Conservation (phyloP, 768 basidiomycete genomes). For the Termitomyces sp. region DNA sequence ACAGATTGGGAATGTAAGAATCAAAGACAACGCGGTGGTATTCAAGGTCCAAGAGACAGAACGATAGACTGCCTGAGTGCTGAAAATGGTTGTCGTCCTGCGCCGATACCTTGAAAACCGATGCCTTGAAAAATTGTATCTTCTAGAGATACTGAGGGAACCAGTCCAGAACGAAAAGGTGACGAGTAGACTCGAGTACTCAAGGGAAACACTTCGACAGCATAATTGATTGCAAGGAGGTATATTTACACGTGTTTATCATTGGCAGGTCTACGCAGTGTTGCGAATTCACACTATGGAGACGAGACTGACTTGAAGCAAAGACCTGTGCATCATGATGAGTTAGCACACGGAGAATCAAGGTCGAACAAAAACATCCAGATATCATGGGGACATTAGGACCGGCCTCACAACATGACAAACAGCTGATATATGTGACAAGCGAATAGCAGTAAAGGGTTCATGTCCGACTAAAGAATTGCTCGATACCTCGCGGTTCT, state of each 20-base stretch:
- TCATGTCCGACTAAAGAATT: conserved; percentile 15
- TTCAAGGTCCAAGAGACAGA: not conserved
- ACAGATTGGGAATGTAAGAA: not conserved
- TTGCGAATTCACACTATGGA: not conserved
- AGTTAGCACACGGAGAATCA: not conserved
- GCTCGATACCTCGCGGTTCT: conserved; percentile 13
- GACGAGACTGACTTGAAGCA: not conserved
- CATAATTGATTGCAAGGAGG: conserved; percentile 1
- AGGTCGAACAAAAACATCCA: not conserved
- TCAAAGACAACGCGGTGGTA: conserved; percentile 10
- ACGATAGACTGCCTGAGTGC: conserved; percentile 5
- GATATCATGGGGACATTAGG: not conserved
- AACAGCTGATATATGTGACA: not conserved
- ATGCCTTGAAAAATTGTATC: conserved; percentile 16
- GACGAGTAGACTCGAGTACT: conserved; percentile 6
- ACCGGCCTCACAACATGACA: conserved; percentile 4
- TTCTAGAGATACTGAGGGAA: conserved; percentile 17
- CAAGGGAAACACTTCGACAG: conserved; percentile 4
- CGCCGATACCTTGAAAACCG: conserved; percentile 24
- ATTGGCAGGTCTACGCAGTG: not conserved
- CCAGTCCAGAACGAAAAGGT: conserved; percentile 19
- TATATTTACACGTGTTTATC: conserved; percentile 12
- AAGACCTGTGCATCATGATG: not conserved
- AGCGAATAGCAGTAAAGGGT: not conserved
- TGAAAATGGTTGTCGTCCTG: conserved; percentile 34